These are phyloP conservation scores for Trichoderma gracile DNA, from an alignment of 2,329 filamentous ascomycete species.

Conservation along the genomic window DNA sequence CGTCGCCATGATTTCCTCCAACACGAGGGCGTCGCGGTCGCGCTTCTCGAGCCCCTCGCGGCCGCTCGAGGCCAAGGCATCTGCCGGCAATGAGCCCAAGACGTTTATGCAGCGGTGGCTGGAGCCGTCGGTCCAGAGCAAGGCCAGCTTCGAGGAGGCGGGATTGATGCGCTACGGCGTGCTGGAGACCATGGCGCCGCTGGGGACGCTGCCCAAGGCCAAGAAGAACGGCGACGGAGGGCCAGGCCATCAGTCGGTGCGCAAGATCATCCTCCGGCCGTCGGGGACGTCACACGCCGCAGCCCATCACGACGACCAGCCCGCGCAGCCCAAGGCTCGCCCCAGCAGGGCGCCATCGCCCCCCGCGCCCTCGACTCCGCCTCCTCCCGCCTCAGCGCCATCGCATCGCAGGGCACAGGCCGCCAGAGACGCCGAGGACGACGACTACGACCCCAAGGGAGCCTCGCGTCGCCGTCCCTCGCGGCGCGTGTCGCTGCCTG, in stretches of 20 bases:
- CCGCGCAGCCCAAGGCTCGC: constrained; percentile 12
- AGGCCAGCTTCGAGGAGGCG: constrained; percentile 75
- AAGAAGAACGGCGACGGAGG: constrained; percentile 41
- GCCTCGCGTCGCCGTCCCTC: constrained; percentile 39
- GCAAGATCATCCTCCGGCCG: constrained; percentile 51
- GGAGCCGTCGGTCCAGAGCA: constrained; percentile 59
- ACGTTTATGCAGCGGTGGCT: constrained; percentile 59
- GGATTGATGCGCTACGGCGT: constrained; percentile 74
- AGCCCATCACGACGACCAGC: constrained; percentile 30
- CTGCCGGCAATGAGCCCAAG: constrained; percentile 43
- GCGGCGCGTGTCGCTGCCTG: constrained; percentile 37
- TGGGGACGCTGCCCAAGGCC: constrained; percentile 70
- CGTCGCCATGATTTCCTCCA: constrained; percentile 44
- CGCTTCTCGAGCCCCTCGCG: constrained; percentile 58
- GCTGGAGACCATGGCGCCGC: constrained; percentile 78
- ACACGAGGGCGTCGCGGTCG: constrained; percentile 55
- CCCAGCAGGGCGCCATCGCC: constrained; percentile 18
- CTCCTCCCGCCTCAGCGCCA: constrained; percentile 27
- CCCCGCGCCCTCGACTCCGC: constrained; percentile 28
- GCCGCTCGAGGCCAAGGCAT: constrained; percentile 43
- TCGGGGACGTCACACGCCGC: constrained; percentile 36
- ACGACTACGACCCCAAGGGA: constrained; percentile 47
- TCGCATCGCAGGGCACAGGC: constrained; percentile 30
- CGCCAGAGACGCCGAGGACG: constrained; percentile 42
- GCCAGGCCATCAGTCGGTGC: constrained; percentile 34